Percentiles rank a stretch among this genome's conserved stretches.
These are phyloP conservation scores for Torulaspora franciscae DNA, from an alignment of 805 yeast genomes.

Conservation along the genomic window DNA sequence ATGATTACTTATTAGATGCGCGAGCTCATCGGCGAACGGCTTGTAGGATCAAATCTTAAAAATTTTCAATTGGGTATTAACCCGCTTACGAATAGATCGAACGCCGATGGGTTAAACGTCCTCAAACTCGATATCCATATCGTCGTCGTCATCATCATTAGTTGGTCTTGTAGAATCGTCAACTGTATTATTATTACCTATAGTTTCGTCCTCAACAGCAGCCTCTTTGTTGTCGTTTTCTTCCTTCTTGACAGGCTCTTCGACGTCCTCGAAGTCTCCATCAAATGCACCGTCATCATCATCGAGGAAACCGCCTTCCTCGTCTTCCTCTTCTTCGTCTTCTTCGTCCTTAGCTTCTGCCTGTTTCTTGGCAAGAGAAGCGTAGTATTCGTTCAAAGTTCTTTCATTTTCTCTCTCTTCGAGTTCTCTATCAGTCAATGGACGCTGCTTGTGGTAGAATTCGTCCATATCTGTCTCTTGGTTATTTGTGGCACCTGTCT, in stretches of 20 bases:
- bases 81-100: background rate
- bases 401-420: slow-evolving; percentile 66
- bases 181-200: background rate
- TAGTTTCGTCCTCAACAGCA: slow-evolving; percentile 1
- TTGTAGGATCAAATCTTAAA: slow-evolving; percentile 1
- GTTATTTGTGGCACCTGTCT: slow-evolving; percentile 9
- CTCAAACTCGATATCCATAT: slow-evolving; percentile 36
- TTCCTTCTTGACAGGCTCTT: slow-evolving; percentile 15
- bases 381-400: slow-evolving; percentile 70
- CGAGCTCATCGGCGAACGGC: slow-evolving; percentile 5
- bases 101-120: slow-evolving; percentile 23
- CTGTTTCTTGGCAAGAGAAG: slow-evolving; percentile 66
- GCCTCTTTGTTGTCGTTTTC: slow-evolving; percentile 4
- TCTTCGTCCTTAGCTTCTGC: slow-evolving; percentile 55
- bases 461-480: slow-evolving; percentile 18
- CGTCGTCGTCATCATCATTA: slow-evolving; percentile 28
- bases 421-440: slow-evolving; percentile 36
- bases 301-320: slow-evolving; percentile 33
- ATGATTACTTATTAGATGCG: background rate
- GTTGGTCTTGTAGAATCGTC: background rate
- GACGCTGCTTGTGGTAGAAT: slow-evolving; percentile 20
- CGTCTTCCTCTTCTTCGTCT: slow-evolving; percentile 46
- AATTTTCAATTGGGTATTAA: slow-evolving; percentile 2
- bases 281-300: slow-evolving; percentile 29
- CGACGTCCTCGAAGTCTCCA: slow-evolving; percentile 26